These are phyloP conservation scores for Lycium ferocissimum DNA, from an alignment of 257 asterid species.

Conservation along the genomic window DNA sequence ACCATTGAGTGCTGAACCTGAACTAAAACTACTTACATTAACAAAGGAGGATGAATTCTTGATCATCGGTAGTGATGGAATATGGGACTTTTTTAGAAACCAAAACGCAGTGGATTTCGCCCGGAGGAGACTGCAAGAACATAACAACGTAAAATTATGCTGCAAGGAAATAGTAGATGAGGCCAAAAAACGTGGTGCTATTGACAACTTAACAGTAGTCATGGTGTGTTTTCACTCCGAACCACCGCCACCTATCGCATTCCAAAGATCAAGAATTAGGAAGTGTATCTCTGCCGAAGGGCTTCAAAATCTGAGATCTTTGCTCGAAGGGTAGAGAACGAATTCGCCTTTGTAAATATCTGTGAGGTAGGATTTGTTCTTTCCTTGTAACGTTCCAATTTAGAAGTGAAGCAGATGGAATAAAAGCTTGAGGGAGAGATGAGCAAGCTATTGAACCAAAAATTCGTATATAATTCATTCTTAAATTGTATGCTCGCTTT, in stretches of 20 bases:
- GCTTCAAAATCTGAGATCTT: slow-evolving; percentile 68
- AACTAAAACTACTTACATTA: slow-evolving; percentile 66
- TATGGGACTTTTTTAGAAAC: slow-evolving; percentile 87
- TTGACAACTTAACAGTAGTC: slow-evolving; percentile 78
- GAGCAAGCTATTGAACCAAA: slow-evolving; percentile 24
- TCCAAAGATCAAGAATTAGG: slow-evolving; percentile 62
- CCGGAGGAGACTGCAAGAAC: slow-evolving; percentile 78
- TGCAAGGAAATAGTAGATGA: slow-evolving; percentile 81
- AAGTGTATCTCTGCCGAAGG: slow-evolving; percentile 87
- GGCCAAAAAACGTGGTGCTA: slow-evolving; percentile 79
- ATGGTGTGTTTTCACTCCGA: slow-evolving; percentile 78
- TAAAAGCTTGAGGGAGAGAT: slow-evolving; percentile 4
- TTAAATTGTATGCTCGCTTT: slow-evolving; percentile 19
- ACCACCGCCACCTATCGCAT: slow-evolving; percentile 58
- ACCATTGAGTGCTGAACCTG: slow-evolving; percentile 94
- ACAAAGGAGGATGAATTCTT: slow-evolving; percentile 85
- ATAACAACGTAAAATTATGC: slow-evolving; percentile 71
- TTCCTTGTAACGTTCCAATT: slow-evolving; percentile 25
- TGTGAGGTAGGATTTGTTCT: background rate
- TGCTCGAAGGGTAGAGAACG: slow-evolving; percentile 57
- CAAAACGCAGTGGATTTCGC: slow-evolving; percentile 88
- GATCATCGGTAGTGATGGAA: slow-evolving; percentile 85
- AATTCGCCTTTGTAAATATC: slow-evolving; percentile 10
- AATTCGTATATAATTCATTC: slow-evolving; percentile 12
- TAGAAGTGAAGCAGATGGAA: slow-evolving; percentile 21